phyloP scores from a whole-genome alignment of 257 asterid species.

The Solanum neorickii region DNA sequence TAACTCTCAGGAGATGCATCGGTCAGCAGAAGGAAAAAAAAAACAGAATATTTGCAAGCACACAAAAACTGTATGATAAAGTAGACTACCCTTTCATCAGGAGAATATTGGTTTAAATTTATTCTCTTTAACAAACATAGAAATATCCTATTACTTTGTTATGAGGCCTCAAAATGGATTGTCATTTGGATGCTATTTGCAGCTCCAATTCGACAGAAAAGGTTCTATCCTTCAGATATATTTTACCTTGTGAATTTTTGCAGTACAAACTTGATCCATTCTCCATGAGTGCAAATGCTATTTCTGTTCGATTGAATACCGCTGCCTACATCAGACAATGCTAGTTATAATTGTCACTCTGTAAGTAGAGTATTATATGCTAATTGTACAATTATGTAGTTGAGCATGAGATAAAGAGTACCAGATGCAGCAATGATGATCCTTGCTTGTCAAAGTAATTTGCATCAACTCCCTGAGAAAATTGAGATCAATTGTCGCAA shows the following conservation, averaged over 20 bases:
- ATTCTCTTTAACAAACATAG: background rate
- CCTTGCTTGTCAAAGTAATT: constrained; percentile 92
- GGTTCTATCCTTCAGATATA: background rate
- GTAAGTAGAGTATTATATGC: background rate
- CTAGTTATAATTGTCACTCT: background rate
- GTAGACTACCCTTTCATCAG: background rate
- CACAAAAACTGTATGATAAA: background rate
- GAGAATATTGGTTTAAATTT: background rate
- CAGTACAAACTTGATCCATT: constrained; percentile 60
- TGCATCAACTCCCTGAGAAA: constrained; percentile 81
- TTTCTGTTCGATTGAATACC: constrained; percentile 87
- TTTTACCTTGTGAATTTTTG: constrained; percentile 83
- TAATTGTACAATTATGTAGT: background rate
- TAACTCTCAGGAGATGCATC: background rate
- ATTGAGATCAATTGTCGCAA: background rate
- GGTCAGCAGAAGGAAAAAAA: background rate
- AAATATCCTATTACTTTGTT: background rate
- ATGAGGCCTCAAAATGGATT: background rate
- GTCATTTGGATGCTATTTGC: background rate
- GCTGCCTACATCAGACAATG: constrained; percentile 57
- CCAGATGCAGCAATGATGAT: constrained; percentile 83
- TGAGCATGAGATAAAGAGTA: constrained; percentile 15
- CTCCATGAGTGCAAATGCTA: constrained; percentile 86
- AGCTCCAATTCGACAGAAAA: background rate
- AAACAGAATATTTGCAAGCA: background rate